Conservation (phyloP, 257 asterid species). For the Anisodus acutangulus region DNA sequence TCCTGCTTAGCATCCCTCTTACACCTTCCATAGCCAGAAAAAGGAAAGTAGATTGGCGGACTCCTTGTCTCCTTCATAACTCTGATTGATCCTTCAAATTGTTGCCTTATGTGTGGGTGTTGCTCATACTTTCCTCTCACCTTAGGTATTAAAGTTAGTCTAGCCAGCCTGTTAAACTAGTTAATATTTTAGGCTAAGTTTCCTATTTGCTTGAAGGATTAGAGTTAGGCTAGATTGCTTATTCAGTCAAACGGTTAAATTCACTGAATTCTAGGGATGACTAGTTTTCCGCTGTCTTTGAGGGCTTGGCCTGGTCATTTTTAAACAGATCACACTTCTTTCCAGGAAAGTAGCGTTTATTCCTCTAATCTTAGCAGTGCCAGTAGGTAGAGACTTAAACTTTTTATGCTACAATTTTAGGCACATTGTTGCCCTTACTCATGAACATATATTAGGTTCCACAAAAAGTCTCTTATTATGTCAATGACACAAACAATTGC, state of each 20-base stretch:
- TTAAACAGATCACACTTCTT: not conserved
- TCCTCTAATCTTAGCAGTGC: not conserved
- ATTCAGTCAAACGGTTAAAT: slow-evolving; percentile 5
- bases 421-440: not conserved
- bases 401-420: not conserved
- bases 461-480: not conserved
- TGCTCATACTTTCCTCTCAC: not conserved
- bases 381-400: not conserved
- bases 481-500: not conserved
- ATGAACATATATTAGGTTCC: not conserved
- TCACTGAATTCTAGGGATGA: slow-evolving; percentile 7
- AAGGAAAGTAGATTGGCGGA: not conserved
- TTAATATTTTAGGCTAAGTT: not conserved
- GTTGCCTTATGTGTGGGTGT: not conserved
- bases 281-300: slow-evolving; percentile 2
- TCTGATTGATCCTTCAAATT: not conserved
- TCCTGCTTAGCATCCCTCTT: not conserved
- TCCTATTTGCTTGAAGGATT: slow-evolving; percentile 9
- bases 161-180: not conserved
- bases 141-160: not conserved
- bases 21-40: not conserved
- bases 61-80: slow-evolving; percentile 8
- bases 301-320: not conserved
- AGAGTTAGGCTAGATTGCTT: not conserved
- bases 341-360: slow-evolving; percentile 6